These are phyloP conservation scores for Albophoma yamanashiensis DNA, from an alignment of 2,329 filamentous ascomycete species.

Conservation along the genomic window DNA sequence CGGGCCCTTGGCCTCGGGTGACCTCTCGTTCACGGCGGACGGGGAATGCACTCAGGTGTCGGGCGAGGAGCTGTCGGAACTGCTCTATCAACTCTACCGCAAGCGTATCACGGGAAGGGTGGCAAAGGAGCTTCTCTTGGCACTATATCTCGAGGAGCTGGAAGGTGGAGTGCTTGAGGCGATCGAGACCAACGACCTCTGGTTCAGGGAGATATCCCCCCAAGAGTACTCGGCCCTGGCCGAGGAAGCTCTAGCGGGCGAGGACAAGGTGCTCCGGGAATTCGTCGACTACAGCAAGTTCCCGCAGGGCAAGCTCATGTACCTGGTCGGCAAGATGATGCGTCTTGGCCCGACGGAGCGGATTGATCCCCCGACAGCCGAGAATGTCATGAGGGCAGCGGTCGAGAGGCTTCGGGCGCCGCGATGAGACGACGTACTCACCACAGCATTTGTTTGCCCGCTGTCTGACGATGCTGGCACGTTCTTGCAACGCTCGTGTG, in stretches of 20 bases:
- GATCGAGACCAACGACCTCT: conserved; percentile 36
- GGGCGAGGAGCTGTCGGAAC: conserved; percentile 34
- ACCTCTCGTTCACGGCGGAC: conserved; percentile 26
- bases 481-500: background rate
- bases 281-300: conserved; percentile 34
- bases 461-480: background rate
- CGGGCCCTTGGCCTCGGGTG: conserved; percentile 52
- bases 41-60: conserved; percentile 38
- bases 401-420: conserved; percentile 10
- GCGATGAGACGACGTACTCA: background rate
- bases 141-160: conserved; percentile 37
- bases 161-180: conserved; percentile 29
- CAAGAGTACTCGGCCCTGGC: conserved; percentile 39
- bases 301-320: conserved; percentile 50
- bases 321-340: conserved; percentile 49
- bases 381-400: conserved; percentile 30
- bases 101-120: conserved; percentile 44
- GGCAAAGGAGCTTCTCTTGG: conserved; percentile 47
- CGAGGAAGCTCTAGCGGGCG: conserved; percentile 28
- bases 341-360: conserved; percentile 39
- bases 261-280: conserved; percentile 34
- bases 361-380: conserved; percentile 41
- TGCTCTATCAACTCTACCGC: conserved; percentile 36
- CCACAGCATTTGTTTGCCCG: background rate
- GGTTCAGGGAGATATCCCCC: conserved; percentile 40